Conservation (phyloP, 805 yeast genomes). For the Pichia manshurica region DNA sequence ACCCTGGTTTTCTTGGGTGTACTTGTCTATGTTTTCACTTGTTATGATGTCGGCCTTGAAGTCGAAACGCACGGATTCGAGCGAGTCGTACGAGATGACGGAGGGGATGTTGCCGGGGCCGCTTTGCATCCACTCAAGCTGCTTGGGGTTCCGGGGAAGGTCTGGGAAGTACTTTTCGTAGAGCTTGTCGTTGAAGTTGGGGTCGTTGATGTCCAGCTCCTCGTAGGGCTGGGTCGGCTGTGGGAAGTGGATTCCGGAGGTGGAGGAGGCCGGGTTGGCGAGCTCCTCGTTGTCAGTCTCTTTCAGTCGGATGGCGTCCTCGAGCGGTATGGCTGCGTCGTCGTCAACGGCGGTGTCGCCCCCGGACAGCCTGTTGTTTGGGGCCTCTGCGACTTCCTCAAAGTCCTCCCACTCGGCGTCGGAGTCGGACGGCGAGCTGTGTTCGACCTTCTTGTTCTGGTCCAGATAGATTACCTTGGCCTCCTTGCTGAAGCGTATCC, state of each 20-base stretch:
- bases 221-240: constrained; percentile 38
- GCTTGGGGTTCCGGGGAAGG: constrained; percentile 73
- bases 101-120: constrained; percentile 32
- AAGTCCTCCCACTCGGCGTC: constrained; percentile 45
- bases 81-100: constrained; percentile 43
- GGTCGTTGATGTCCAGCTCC: constrained; percentile 58
- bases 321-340: constrained; percentile 38
- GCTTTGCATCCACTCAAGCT: constrained; percentile 89
- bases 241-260: constrained; percentile 53
- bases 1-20: constrained; percentile 40
- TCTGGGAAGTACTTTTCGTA: constrained; percentile 88
- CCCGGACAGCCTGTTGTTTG: neutral
- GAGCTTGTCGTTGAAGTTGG: constrained; percentile 69
- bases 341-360: constrained; percentile 15
- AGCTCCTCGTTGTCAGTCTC: constrained; percentile 31
- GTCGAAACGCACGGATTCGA: constrained; percentile 78
- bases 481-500: constrained; percentile 29
- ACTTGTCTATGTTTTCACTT: constrained; percentile 20
- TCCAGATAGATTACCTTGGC: constrained; percentile 29
- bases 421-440: neutral
- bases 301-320: constrained; percentile 33
- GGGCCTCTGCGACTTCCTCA: constrained; percentile 42
- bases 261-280: constrained; percentile 26
- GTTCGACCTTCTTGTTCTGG: constrained; percentile 9
- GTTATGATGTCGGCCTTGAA: constrained; percentile 74